Base-by-base conservation (phyloP, 371 early-diverging fungal species). In the Mortierella sp. region DNA sequence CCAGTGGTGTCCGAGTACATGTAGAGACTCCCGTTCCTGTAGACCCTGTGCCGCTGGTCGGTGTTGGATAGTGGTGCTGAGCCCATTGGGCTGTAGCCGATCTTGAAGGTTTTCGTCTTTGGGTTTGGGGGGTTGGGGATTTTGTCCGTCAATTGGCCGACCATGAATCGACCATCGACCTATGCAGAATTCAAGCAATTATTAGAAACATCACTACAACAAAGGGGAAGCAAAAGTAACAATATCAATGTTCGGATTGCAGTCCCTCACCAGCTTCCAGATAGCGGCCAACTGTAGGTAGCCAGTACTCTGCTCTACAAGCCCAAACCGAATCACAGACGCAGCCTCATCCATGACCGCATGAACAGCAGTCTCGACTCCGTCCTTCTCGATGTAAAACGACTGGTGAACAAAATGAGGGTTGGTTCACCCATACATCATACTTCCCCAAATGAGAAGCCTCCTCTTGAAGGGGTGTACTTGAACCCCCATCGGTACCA, bases 301-400 rank as follows among this genome's bases (percentile, higher is more conserved):
- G 19, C 61, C 61, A 19, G 34, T 61, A 8, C 19, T 2, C 16
- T 19, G 14, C 19, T 61, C 37, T 1, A 61, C 37, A 5, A 61
- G 8, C 6, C 61, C 61, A 61, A 61, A 61, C 19, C 61, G 61
- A 34, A 61, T 34, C 61, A 61, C 61, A 5, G 61, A 34, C 6
- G 61, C 61, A 19, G 61, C 34, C 21, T 61, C 34, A 19, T 61
- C 61, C 61, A 61, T 61, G 5, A 61, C 61, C 28, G 61, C 61
- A 34, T 61, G 61, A 34, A 61, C 19, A 8, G 16, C 61, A 0
- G 61, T 34, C 37, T 61, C 61, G 21, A 61, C 61, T 5, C 61
- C 61, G 6, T 61, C 61, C 16, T 61, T 61, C 37, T 61, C 61
- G 19, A 61, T 61, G 19, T 61, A 61, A 11, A 34, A 61, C 61